Evolutionary conservation across 169 alveolate genomes (phyloP).

Genomic region (Eimeria maxima): DNA sequence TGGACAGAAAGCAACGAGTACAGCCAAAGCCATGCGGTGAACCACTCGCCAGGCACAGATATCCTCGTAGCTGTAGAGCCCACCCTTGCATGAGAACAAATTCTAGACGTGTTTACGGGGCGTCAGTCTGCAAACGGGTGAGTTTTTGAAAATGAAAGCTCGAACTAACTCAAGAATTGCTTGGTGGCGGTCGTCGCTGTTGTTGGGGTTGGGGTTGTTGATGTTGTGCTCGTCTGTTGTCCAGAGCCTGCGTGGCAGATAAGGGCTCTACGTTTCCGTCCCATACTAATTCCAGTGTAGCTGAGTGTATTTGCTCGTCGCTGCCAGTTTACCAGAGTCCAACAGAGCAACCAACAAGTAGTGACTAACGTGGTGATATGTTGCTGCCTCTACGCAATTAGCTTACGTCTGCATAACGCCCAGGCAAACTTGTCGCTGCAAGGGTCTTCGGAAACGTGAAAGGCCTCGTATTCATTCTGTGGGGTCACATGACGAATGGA

Average conservation of each 20-base stretch:
- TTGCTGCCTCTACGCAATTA: neutral
- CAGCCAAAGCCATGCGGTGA: neutral
- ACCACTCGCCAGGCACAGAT: neutral
- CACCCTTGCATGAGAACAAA: neutral
- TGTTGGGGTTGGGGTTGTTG: slow-evolving; percentile 23
- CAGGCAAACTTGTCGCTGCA: neutral
- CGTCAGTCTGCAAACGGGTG: neutral
- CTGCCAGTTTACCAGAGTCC: neutral
- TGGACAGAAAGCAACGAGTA: neutral
- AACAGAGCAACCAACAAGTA: neutral
- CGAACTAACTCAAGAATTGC: slow-evolving; percentile 18
- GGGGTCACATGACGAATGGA: neutral
- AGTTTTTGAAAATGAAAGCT: neutral
- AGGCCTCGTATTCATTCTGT: neutral
- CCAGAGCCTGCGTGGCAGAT: neutral
- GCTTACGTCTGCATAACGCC: slow-evolving; percentile 65
- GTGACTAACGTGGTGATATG: neutral
- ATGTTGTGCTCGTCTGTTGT: slow-evolving; percentile 8
- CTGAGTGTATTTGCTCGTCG: neutral
- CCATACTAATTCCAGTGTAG: neutral
- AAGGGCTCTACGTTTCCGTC: neutral
- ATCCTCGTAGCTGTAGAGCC: neutral
- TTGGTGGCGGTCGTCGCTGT: neutral
- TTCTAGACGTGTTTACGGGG: too few relatives aligned
- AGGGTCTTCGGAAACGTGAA: neutral